Evolutionary conservation across 2,329 filamentous ascomycete species (phyloP).

Genomic region (Xylaria multiplex): DNA sequence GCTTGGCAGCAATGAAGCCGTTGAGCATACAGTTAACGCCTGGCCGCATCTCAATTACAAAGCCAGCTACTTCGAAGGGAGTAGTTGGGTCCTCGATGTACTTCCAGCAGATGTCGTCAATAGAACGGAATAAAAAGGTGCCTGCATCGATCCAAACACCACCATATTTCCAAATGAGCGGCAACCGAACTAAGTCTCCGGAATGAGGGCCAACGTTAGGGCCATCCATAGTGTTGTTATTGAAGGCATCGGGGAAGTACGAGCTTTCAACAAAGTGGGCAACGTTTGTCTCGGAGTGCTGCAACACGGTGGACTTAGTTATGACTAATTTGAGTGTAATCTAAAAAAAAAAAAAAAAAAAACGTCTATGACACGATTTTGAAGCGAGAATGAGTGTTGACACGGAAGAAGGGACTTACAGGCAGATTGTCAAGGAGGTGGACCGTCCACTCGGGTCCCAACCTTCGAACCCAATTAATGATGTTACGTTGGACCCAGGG

Average conservation of each 20-base stretch:
- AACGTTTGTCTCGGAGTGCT: conserved; percentile 51
- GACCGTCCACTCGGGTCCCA: conserved; percentile 52
- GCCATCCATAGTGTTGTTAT: conserved; percentile 57
- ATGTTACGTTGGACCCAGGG: conserved; percentile 52
- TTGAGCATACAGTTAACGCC: conserved; percentile 50
- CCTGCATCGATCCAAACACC: conserved; percentile 58
- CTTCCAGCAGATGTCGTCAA: conserved; percentile 57
- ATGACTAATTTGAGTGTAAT: not conserved
- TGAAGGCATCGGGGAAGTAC: conserved; percentile 54
- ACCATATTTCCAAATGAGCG: conserved; percentile 54
- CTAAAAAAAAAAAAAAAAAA: no score
- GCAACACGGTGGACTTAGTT: not conserved
- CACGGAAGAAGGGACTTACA: not conserved
- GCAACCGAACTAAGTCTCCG: conserved; percentile 58
- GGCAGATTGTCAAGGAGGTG: conserved; percentile 53
- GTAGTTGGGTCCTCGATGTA: conserved; percentile 50
- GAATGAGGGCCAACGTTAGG: conserved; percentile 56
- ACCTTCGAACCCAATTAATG: conserved; percentile 53
- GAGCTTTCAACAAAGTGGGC: conserved; percentile 50
- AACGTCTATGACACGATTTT: not conserved
- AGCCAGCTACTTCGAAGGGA: conserved; percentile 50
- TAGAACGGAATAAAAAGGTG: conserved; percentile 53
- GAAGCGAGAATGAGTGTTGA: not conserved
- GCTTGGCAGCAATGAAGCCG: conserved; percentile 56
- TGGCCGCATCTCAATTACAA: conserved; percentile 45